A percentile compares a stretch with the other conserved stretches of the same genome.
Evolutionary conservation across 164 flowering plant species (phyloP).

Genomic region (Vitis riparia): DNA sequence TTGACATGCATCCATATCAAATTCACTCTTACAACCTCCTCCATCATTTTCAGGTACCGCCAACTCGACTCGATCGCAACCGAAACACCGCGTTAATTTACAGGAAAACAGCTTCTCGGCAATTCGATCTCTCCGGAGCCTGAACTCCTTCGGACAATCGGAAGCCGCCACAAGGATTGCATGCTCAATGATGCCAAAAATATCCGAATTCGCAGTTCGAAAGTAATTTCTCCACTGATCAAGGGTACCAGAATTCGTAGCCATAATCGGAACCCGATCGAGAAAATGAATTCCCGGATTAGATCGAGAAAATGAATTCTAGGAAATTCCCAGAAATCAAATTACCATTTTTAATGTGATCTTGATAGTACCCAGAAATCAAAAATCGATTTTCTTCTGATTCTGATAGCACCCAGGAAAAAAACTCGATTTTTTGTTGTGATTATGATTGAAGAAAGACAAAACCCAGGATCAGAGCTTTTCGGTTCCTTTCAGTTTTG

Average conservation of each 20-base stretch:
- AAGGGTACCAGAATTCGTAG: constrained; percentile 22
- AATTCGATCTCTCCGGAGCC: constrained; percentile 48
- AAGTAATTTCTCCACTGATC: constrained; percentile 63
- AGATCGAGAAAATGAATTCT: constrained; percentile 20
- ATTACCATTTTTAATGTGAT: constrained; percentile 10
- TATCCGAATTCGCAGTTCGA: constrained; percentile 38
- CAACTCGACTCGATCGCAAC: constrained; percentile 44
- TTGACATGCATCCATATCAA: constrained; percentile 24
- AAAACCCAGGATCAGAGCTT: not conserved
- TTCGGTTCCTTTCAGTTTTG: no score
- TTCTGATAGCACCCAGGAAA: not conserved
- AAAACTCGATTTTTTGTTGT: not conserved
- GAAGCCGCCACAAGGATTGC: constrained; percentile 66
- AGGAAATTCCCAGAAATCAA: constrained; percentile 17
- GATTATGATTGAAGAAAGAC: not conserved
- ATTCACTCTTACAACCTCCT: constrained; percentile 25
- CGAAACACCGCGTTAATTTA: constrained; percentile 38
- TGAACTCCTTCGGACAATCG: constrained; percentile 63
- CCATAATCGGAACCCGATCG: constrained; percentile 18
- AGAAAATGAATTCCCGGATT: constrained; percentile 8
- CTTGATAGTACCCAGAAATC: constrained; percentile 3
- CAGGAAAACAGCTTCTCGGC: constrained; percentile 62
- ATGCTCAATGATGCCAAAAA: constrained; percentile 56
- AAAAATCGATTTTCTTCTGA: not conserved
- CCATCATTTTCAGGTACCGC: constrained; percentile 37